Base-by-base conservation (phyloP, 2,329 filamentous ascomycete genomes). In the Fusarium virguliforme region DNA sequence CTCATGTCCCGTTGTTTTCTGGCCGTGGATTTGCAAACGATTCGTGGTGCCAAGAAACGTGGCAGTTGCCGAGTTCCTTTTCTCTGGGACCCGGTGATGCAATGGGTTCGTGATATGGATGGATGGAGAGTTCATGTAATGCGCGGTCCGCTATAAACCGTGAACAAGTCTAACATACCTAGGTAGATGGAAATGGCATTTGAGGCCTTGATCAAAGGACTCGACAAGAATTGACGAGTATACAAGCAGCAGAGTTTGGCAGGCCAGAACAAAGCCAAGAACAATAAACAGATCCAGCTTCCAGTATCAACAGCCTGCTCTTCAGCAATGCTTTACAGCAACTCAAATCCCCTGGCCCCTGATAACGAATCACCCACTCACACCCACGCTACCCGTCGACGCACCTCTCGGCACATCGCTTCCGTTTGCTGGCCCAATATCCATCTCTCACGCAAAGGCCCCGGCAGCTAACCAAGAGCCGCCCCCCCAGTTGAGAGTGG, bases 401-500 rank as follows among this genome's bases (percentile, higher is more conserved):
- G 53, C 61, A 68, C 58, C 67, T 37, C 41, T 72, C 74, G 74
- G 75, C 75, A 74, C 55, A 60, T 70, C 55, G 59, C 62, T 70
- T 65, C 73, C 70, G 70, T 60, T 13, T 10, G 18, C 43, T 61
- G 32, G 54, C 50, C 64, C 55, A 71, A 38, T 56, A 56, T 67
- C 54, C 62, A 65, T 43, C 62, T 64, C 43, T 48, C 15, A 41
- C 10, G 3, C 9, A 10, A 13, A 35, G 10, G 10, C 64, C 55
- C 62, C 50, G 61, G 51, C 61, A 70, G 59, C 60, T 62, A 67
- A 68, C 56, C 60, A 57, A 26, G 56, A 64, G 46, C 62, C 38
- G 46, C 56, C 32, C 51, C 22, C 48, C 50, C 51, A 41, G 24
- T 24, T 30, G 43, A n/a, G n/a, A n/a, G n/a, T n/a, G 35, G 26